Base-by-base conservation (phyloP, 1,284 basidiomycete species). In the Acaromyces ingoldii region DNA sequence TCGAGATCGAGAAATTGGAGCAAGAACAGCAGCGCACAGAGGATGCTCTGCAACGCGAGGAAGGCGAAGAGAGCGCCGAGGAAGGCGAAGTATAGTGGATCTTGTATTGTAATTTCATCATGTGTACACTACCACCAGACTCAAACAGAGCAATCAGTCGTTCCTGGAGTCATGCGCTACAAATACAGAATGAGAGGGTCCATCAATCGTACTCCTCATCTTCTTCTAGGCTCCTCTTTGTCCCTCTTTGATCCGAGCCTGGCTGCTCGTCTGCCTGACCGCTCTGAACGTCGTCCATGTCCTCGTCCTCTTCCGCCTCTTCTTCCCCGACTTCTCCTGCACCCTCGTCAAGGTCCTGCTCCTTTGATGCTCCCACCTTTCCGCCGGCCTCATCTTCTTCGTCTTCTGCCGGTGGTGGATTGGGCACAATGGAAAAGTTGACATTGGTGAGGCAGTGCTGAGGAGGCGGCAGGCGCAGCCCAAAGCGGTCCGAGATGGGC, bases 381-480 rank as follows among this genome's bases (percentile, higher is more conserved):
- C 54, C 49, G 9, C 52, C 51, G 6, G 49, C 54, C 22, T 49
- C 54, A 6, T 66, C 59, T 19, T 55, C 57, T 22, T 65, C 59
- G 26, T 60, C 51, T 15, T 50, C 52, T 1, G 37, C 42, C 22
- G 33, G 84, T 13, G 88, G 83, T 66, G 85, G 84, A 74, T 90
- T 91, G 6, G 93, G 91, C 0, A 95, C 82, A 64, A 97, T 82
- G 67, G 91, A 85, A 78, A 97, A 98, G 79, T 95, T 89, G 62
- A 95, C 85, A 19, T 88, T 82, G 10, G 90, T 89, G 31, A 98
- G 81, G 51, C 90, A 87, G 36, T 96, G 89, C 24, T 84, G 78
- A 10, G 83, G 72, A 2, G 87, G 85, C 0, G 93, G 93, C 19
- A 97, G 79, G 19, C 91, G 85, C 42, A 97, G 83, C 30, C 92